A percentile compares a stretch with the other conserved stretches of the same genome.
phyloP scores from a whole-genome alignment of 2,329 filamentous ascomycete genomes.

The Emergomyces africanus region DNA sequence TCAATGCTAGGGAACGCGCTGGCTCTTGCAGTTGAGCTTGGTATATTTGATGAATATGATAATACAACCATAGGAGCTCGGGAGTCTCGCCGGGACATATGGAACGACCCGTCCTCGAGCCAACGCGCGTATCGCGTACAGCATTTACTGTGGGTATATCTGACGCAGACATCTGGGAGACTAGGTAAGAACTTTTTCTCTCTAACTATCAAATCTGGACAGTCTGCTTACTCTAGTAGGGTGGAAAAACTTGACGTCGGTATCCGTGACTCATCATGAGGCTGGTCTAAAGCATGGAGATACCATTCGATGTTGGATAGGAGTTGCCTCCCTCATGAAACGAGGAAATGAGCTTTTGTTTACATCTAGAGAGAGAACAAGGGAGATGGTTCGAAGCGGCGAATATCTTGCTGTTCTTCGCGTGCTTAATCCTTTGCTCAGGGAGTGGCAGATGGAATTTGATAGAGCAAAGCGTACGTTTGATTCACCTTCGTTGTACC shows the following conservation, averaged over 20 bases:
- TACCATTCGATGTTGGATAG: slow-evolving; percentile 53
- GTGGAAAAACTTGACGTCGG: slow-evolving; percentile 13
- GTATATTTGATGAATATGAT: slow-evolving; percentile 39
- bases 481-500: neutral
- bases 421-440: slow-evolving; percentile 62
- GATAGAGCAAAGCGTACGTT: slow-evolving; percentile 24
- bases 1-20: slow-evolving; percentile 44
- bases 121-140: slow-evolving; percentile 24
- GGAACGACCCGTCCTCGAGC: slow-evolving; percentile 20
- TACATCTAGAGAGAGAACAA: slow-evolving; percentile 64
- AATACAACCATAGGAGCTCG: slow-evolving; percentile 21
- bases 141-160: slow-evolving; percentile 34
- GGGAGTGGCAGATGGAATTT: slow-evolving; percentile 54
- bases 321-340: slow-evolving; percentile 77
- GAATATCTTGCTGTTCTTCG: slow-evolving; percentile 65
- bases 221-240: slow-evolving; percentile 9
- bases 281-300: slow-evolving; percentile 12
- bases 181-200: slow-evolving; percentile 36
- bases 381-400: slow-evolving; percentile 67
- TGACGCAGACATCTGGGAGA: slow-evolving; percentile 40
- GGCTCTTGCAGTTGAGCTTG: slow-evolving; percentile 40
- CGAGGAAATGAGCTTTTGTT: slow-evolving; percentile 73
- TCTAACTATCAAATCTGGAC: slow-evolving; percentile 25
- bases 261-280: slow-evolving; percentile 11
- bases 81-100: slow-evolving; percentile 13